Evolutionary conservation across 129 eudicot species (phyloP), one percentile per base, ranked within the genome.

Genomic region (Flaveria linearis): DNA sequence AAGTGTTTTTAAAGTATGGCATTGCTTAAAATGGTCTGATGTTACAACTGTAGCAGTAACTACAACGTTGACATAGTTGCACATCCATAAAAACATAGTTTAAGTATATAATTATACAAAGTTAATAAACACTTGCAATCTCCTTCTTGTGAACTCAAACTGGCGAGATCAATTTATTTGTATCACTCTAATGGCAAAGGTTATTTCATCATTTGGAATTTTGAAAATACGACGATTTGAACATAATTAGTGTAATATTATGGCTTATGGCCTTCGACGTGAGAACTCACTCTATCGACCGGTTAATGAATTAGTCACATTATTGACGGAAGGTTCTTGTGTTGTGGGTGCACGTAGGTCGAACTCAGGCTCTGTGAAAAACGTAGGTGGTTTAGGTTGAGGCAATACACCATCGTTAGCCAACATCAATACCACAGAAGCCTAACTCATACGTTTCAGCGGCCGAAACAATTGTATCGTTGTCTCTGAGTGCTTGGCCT

Each of bases 321-420:
- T 13, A 62, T 30, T 62, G 1, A 28, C 18, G 1, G 45, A 62
- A 62, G 75, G 45, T 41, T 58, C 69, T 52, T 64, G 20, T 9
- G 71, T 15, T 46, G 78, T 74, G 15, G 53, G 23, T 47, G 78
- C 72, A 25, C 47, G 9, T 4, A 28, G 33, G 42, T 12, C 51
- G 11, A 67, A n/a, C 16, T 69, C 50, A 26, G 15, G 45, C 22
- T 57, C 56, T 0, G 47, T 67, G 23, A 82, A 82, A 57, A 78
- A 77, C 8, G 82, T 80, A 45, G 86, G 79, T 23, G 68, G 82
- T 73, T 82, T 82, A 15, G 80, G 82, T 18, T 15, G 76, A 30
- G 83, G 51, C 72, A 78, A 58, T 66, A 28, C 67, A 23, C 43
- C n/a, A 39, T 82, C 80, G 5, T 76, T 60, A 23, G 69, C 74